Conservation (phyloP, 192 early-diverging fungal species). For the Hyaloraphidium curvatum region DNA sequence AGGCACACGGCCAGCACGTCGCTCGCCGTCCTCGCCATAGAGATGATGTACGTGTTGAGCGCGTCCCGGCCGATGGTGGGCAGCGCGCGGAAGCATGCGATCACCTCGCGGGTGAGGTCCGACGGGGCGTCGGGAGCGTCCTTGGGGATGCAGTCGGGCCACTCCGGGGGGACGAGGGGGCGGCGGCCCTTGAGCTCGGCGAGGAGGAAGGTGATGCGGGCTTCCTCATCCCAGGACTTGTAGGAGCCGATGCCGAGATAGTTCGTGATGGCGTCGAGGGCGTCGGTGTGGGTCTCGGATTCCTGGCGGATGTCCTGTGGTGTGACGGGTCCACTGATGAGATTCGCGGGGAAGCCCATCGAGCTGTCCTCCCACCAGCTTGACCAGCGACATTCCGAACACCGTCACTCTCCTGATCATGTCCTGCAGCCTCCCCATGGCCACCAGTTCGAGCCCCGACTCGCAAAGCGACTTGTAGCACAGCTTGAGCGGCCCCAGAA, state of each 20-base stretch:
- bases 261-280: slow-evolving; percentile 12
- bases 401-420: slow-evolving; percentile 9
- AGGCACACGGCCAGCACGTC: slow-evolving; percentile 14
- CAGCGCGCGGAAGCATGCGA: slow-evolving; percentile 13
- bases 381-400: slow-evolving; percentile 15
- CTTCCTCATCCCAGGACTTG: slow-evolving; percentile 11
- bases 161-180: slow-evolving; percentile 11
- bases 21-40: slow-evolving; percentile 10
- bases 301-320: slow-evolving; percentile 15
- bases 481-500: slow-evolving; percentile 12
- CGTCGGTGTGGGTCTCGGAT: slow-evolving; percentile 14
- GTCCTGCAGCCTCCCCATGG: slow-evolving; percentile 11
- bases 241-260: slow-evolving; percentile 12
- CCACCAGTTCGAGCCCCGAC: slow-evolving; percentile 8
- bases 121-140: background rate
- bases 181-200: slow-evolving; percentile 12
- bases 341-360: background rate
- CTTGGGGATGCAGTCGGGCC: slow-evolving; percentile 9
- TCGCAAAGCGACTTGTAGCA: slow-evolving; percentile 10
- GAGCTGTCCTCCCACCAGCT: background rate
- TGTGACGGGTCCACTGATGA: background rate
- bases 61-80: slow-evolving; percentile 11
- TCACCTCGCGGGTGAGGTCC: slow-evolving; percentile 13
- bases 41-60: slow-evolving; percentile 15
- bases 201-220: background rate